A percentile compares a stretch with the other conserved stretches of the same genome.
Evolutionary conservation across 75 land plant genomes (phyloP).

Genomic region (Pseudotsuga menziesii): DNA sequence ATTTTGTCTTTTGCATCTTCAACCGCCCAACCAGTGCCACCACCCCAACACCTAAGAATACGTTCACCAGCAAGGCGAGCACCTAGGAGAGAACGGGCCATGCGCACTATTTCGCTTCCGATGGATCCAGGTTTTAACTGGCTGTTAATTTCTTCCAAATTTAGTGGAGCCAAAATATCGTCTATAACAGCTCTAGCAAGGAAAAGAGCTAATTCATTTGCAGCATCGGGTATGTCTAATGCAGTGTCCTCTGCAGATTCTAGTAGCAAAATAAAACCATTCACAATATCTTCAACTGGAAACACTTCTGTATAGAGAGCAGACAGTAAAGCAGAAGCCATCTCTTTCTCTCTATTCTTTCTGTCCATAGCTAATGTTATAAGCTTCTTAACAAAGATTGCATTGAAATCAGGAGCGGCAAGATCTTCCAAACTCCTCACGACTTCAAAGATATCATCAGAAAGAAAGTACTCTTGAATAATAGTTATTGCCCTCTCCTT

Average conservation of each 20-base stretch:
- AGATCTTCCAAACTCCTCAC: constrained; percentile 85
- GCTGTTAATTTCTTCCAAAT: constrained; percentile 75
- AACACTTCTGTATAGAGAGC: constrained; percentile 56
- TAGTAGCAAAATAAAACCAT: constrained; percentile 75
- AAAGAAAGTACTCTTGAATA: constrained; percentile 87
- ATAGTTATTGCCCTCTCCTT: constrained; percentile 71
- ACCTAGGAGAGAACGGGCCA: constrained; percentile 61
- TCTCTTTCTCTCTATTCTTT: constrained; percentile 62
- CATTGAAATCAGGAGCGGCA: constrained; percentile 67
- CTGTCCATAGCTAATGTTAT: constrained; percentile 64
- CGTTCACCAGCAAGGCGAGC: constrained; percentile 98
- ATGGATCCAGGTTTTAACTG: constrained; percentile 59
- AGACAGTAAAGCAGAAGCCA: constrained; percentile 64
- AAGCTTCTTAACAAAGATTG: constrained; percentile 52
- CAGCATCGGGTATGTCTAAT: constrained; percentile 84
- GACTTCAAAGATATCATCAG: constrained; percentile 92
- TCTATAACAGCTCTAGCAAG: constrained; percentile 94
- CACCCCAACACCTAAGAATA: constrained; percentile 94
- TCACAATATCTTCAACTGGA: constrained; percentile 51
- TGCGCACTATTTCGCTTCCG: constrained; percentile 75
- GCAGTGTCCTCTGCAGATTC: constrained; percentile 93
- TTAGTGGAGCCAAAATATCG: constrained; percentile 82
- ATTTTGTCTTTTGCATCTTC: constrained; percentile 99
- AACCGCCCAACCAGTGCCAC: constrained; percentile 89
- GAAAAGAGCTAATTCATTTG: constrained; percentile 82